These are phyloP conservation scores for Trypanosoma melophagium DNA, from an alignment of 208 protist genomes.

Conservation along the genomic window DNA sequence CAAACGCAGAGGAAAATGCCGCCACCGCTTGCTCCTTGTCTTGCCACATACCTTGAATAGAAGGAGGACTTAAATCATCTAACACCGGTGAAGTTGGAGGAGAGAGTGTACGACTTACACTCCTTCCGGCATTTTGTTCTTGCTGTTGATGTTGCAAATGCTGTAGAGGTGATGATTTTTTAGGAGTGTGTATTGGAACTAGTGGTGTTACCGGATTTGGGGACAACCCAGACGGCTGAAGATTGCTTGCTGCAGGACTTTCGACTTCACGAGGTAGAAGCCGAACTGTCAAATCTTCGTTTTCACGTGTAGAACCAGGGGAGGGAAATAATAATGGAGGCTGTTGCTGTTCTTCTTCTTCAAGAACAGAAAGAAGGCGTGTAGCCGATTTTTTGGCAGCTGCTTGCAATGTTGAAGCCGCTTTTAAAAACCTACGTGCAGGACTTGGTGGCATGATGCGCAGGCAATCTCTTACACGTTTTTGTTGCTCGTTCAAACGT, in stretches of 20 bases:
- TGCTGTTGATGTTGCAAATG: not conserved
- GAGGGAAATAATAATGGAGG: not conserved
- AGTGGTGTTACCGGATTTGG: not conserved
- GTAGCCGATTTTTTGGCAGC: slow-evolving; percentile 1
- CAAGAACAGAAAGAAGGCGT: slow-evolving; percentile 15
- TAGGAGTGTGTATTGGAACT: not conserved
- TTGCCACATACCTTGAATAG: not conserved
- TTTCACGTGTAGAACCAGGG: slow-evolving; percentile 1
- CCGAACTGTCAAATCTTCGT: not conserved
- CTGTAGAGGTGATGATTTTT: not conserved
- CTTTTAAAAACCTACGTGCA: not conserved
- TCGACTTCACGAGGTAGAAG: not conserved
- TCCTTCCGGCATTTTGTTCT: not conserved
- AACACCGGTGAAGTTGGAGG: slow-evolving; percentile 9
- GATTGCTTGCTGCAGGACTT: not conserved
- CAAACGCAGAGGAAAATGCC: slow-evolving; percentile 16
- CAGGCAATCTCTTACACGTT: slow-evolving; percentile 17
- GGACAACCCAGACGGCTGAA: not conserved
- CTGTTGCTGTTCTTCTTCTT: not conserved
- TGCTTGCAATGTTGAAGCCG: slow-evolving; percentile 3
- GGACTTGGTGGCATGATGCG: slow-evolving; percentile 7
- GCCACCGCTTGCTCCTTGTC: not conserved
- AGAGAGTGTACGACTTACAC: slow-evolving; percentile 9
- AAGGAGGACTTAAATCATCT: slow-evolving; percentile 6
- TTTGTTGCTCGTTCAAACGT: not conserved